Base-by-base conservation (phyloP, 2,329 filamentous ascomycete species). In the Monosporascus cannonballus region DNA sequence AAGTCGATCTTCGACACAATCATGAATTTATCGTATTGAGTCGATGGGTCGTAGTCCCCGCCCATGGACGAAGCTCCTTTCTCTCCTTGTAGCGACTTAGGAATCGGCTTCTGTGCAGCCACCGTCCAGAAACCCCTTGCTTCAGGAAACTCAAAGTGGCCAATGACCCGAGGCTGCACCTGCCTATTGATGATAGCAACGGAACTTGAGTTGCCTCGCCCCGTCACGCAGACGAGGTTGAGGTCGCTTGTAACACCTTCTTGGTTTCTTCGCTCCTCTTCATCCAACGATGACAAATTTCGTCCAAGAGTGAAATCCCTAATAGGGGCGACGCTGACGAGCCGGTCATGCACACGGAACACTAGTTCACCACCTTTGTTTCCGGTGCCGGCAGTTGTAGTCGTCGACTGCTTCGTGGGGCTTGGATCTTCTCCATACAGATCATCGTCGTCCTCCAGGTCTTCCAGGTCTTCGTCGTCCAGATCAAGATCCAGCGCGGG, bases 121-220 rank as follows among this genome's bases (percentile, higher is more conserved):
- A 96, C 81, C 45, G 90, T 87, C 93, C 93, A 97, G 54, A 95
- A 79, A 1, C 85, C 85, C 53, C 85, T 79, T 1, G 87, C 87
- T 60, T 87, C 84, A 2, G 87, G 82, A 48, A 94, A 85, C 48
- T 86, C 81, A 60, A 89, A 85, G 22, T 83, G 80, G 2, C 85
- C 85, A 18, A 88, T 79, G 24, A 87, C 79, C 51, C 80, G 81
- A 2, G 91, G 89, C 51, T 89, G 84, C 50, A 97, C 83, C 55
- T 89, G 83, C 56, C 86, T 82, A 64, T 89, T 91, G 52, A 97
- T 73, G 44, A 94, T 77, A 5, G 89, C 86, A 38, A 99, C 71
- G 2, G 86, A 81, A 4, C 87, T 85, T 17, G 83, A 81, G 25
- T 75, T 77, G n/a, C 82, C 85, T 53, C 79, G 76, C 1, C 89